A percentile compares a stretch with the other conserved stretches of the same genome.
Evolutionary conservation across 2,329 filamentous ascomycete genomes (phyloP).

Genomic region (Aspergillus floridensis): DNA sequence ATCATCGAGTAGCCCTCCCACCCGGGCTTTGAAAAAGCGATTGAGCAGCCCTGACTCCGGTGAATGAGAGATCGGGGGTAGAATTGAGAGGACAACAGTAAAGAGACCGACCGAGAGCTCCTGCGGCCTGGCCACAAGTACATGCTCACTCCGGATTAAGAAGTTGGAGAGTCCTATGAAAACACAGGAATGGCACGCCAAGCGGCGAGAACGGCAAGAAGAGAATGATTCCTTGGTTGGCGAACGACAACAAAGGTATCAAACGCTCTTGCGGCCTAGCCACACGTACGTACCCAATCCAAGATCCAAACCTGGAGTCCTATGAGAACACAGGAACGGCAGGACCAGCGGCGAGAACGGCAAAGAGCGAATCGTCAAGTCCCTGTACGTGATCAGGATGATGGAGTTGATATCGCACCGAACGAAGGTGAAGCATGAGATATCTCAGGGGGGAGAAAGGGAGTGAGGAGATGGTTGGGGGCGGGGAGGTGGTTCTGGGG

Average conservation of each 20-base stretch:
- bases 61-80: neutral
- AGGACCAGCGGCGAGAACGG: neutral
- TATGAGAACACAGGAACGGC: constrained; percentile 1
- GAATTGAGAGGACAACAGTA: neutral
- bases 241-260: neutral
- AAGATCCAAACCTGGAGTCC: neutral
- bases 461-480: too few relatives aligned
- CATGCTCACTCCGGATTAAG: neutral
- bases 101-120: neutral
- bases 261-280: neutral
- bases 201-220: neutral
- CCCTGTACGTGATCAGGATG: too few relatives aligned
- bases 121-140: neutral
- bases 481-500: too few relatives aligned
- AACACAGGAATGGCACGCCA: constrained; percentile 1
- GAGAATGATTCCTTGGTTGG: too few relatives aligned
- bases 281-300: neutral
- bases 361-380: neutral
- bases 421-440: too few relatives aligned
- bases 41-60: too few relatives aligned
- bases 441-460: too few relatives aligned
- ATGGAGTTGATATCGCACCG: too few relatives aligned
- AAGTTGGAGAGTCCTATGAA: neutral
- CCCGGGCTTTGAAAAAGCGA: too few relatives aligned
- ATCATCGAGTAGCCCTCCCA: too few relatives aligned